Conservation (phyloP, 148 eudicot genomes). For the Arctostaphylos glauca region DNA sequence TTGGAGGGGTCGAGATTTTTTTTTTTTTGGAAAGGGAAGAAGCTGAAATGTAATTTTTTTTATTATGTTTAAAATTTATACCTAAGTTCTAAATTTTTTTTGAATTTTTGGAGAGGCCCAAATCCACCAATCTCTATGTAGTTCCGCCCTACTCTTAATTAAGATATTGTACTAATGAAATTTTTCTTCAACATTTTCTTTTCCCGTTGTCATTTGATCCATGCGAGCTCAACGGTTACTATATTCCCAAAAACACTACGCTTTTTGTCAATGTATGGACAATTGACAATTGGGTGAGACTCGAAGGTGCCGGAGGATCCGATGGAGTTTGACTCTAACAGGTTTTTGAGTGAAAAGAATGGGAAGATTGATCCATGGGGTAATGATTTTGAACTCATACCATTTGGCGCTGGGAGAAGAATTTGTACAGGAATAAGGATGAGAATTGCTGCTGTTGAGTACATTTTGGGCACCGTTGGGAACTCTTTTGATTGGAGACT, state of each 20-base stretch:
- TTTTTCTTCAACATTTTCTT: too few relatives aligned
- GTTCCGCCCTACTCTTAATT: too few relatives aligned
- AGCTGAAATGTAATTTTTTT: too few relatives aligned
- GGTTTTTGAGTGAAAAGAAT: conserved; percentile 19
- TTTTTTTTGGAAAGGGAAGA: too few relatives aligned
- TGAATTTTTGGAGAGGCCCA: too few relatives aligned
- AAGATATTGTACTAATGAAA: too few relatives aligned
- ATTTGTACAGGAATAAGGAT: conserved; percentile 31
- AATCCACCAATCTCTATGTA: too few relatives aligned
- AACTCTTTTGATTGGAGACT: conserved; percentile 11
- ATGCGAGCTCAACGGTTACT: conserved; percentile 25
- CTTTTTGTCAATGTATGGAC: conserved; percentile 30
- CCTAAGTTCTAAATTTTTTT: too few relatives aligned
- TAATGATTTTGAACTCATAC: conserved; percentile 29
- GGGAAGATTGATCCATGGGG: conserved; percentile 31
- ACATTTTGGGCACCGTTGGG: conserved; percentile 9
- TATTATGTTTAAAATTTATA: too few relatives aligned
- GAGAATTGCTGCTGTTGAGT: conserved; percentile 8
- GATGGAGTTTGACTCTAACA: conserved; percentile 24
- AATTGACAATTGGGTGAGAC: conserved; percentile 32
- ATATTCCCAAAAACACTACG: conserved; percentile 28
- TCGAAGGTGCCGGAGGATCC: conserved; percentile 28
- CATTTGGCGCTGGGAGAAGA: conserved; percentile 36
- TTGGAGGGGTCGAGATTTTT: too few relatives aligned
- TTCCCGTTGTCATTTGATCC: too few relatives aligned